Conservation (phyloP, 352 stramenopile species). For the Globisporangium irregulare region DNA sequence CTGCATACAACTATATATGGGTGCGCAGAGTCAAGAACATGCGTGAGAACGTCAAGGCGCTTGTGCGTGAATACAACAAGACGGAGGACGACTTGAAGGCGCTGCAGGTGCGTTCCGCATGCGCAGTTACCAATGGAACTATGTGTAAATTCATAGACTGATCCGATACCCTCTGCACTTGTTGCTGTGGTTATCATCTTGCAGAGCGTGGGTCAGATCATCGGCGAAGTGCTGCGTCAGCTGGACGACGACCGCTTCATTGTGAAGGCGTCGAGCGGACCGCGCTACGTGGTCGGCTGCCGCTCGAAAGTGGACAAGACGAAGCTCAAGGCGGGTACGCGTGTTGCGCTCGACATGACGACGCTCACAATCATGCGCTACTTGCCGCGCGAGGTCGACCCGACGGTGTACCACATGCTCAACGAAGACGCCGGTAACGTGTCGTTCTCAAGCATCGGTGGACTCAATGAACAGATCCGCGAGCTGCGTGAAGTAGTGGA, state of each 20-base stretch:
- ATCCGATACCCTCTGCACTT: not conserved
- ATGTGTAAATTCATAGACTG: not conserved
- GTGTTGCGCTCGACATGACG: constrained; percentile 99
- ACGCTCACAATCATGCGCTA: constrained; percentile 99
- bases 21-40: constrained; percentile 93
- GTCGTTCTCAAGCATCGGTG: constrained; percentile 97
- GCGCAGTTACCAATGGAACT: not conserved
- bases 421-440: constrained; percentile 97
- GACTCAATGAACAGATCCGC: constrained; percentile 98
- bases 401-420: constrained; percentile 99
- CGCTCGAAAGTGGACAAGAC: constrained; percentile 92
- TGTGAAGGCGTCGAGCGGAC: constrained; percentile 98
- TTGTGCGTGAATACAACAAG: constrained; percentile 98
- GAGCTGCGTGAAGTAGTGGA: constrained; percentile 97
- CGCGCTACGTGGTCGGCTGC: constrained; percentile 98
- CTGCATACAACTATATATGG: not conserved
- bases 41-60: constrained; percentile 94
- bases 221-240: constrained; percentile 98
- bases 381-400: constrained; percentile 98
- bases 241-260: constrained; percentile 99
- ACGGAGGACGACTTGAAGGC: constrained; percentile 98
- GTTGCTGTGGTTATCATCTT: constrained; percentile 17
- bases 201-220: constrained; percentile 98
- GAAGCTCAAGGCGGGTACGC: constrained; percentile 96
- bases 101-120: constrained; percentile 51